Percentiles rank a stretch among this genome's conserved stretches.
phyloP scores from a whole-genome alignment of 2,329 filamentous ascomycete species.

The Talaromyces sp. region DNA sequence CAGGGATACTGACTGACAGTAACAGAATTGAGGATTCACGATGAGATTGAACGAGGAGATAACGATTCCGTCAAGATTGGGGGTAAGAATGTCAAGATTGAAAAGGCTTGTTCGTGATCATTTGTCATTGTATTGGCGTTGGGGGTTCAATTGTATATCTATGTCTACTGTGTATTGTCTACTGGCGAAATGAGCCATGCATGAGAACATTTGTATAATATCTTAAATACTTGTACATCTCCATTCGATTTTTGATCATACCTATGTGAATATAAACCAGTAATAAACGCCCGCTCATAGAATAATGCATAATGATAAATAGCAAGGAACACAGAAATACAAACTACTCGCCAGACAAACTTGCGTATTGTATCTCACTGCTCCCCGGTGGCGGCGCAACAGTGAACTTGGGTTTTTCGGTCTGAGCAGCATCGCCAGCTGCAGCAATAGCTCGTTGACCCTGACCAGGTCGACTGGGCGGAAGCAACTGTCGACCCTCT shows the following conservation, averaged over 20 bases:
- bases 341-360: slow-evolving; percentile 72
- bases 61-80: slow-evolving; percentile 81
- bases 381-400: slow-evolving; percentile 77
- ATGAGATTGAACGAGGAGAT: slow-evolving; percentile 85
- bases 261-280: neutral
- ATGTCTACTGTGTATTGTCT: neutral
- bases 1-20: neutral
- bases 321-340: neutral
- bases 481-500: slow-evolving; percentile 65
- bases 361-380: slow-evolving; percentile 77
- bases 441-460: slow-evolving; percentile 33
- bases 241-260: slow-evolving; percentile 1
- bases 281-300: slow-evolving; percentile 17
- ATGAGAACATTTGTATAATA: slow-evolving; percentile 9
- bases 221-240: slow-evolving; percentile 9
- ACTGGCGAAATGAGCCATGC: neutral
- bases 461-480: slow-evolving; percentile 42
- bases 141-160: neutral
- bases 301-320: slow-evolving; percentile 11
- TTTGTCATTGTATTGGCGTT: neutral
- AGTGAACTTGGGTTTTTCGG: slow-evolving; percentile 39
- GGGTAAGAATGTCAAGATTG: slow-evolving; percentile 38
- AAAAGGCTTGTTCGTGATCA: slow-evolving; percentile 40
- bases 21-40: slow-evolving; percentile 79
- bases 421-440: slow-evolving; percentile 43